phyloP scores from a whole-genome alignment of 179 eudicot species.

The Nepenthes alata region DNA sequence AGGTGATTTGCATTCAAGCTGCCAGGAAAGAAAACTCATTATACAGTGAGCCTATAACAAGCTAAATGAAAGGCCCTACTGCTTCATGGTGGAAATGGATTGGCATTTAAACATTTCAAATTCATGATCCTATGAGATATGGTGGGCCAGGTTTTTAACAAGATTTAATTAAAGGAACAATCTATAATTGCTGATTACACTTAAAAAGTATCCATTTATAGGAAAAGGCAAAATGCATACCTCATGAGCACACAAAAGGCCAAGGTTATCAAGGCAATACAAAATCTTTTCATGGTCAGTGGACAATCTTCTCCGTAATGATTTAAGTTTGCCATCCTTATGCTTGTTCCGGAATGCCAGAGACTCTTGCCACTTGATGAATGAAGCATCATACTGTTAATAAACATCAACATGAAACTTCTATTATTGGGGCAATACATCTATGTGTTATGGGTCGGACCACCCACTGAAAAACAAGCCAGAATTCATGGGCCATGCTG shows the following conservation, averaged over 20 bases:
- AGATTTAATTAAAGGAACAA: background rate
- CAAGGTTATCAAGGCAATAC: slow-evolving; percentile 50
- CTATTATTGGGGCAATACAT: background rate
- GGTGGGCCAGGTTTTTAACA: background rate
- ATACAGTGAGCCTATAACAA: background rate
- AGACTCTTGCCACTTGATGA: slow-evolving; percentile 25
- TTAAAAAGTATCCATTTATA: background rate
- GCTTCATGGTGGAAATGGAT: too few relatives aligned
- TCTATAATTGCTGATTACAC: background rate
- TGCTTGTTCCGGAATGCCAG: slow-evolving; percentile 19
- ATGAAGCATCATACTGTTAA: slow-evolving; percentile 35
- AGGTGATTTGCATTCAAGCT: background rate
- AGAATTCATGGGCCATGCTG: background rate
- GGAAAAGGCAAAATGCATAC: slow-evolving; percentile 15
- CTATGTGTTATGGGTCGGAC: too few relatives aligned
- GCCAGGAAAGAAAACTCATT: background rate
- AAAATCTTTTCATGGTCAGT: slow-evolving; percentile 31
- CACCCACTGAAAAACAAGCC: background rate
- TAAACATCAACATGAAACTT: background rate
- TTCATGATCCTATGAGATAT: too few relatives aligned
- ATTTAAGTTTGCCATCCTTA: slow-evolving; percentile 16
- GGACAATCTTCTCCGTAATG: slow-evolving; percentile 25
- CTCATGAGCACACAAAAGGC: slow-evolving; percentile 43
- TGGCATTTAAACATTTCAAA: too few relatives aligned
- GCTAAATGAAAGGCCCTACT: background rate